Base-by-base conservation (phyloP, 371 early-diverging fungal species). In the Nematocida ironsii region DNA sequence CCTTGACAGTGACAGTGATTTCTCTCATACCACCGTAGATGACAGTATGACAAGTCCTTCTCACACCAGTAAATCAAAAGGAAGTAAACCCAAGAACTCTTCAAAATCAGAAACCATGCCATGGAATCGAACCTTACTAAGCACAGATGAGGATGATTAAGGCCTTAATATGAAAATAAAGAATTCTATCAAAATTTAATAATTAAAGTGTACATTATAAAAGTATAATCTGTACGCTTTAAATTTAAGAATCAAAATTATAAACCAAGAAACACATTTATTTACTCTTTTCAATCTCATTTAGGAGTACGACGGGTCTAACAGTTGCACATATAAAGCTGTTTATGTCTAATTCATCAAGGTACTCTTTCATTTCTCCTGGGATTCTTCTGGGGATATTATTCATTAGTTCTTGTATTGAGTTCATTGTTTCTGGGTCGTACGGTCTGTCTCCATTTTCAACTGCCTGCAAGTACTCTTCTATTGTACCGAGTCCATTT, bases 321-420 rank as follows among this genome's bases (percentile, higher is more conserved):
- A 52, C 57, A 16, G 68, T 52, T 44, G 80, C 6, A 42, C 80
- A 70, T 13, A 78, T 44, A 57, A 67, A 78, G 47, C 69, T 70
- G 80, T 56, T 78, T 13, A 54, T 44, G 5, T 78, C 80, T 60
- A 78, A 58, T 42, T 57, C 71, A 6, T 69, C 80, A 0, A 56
- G 54, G 72, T 78, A 78, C 61, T 78, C 56, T 9, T 13, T 27
- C 69, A 78, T 78, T 27, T 58, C 48, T 7, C 42, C 25, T 6
- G 80, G 80, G 16, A 71, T 71, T 60, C 47, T 70, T 39, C 82
- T 62, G 18, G 88, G 88, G 13, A 83, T 72, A 3, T 60, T 69
- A 70, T 84, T 83, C 50, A 85, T 48, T 47, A 83, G 75, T 40
- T 87, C 85, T 66, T 86, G 86, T 45, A 86, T 68, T 25, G 57